Evolutionary conservation across 495 filamentous ascomycete genomes (phyloP), one percentile per base, ranked within the genome.

Genomic region (Aspergillus panamensis): DNA sequence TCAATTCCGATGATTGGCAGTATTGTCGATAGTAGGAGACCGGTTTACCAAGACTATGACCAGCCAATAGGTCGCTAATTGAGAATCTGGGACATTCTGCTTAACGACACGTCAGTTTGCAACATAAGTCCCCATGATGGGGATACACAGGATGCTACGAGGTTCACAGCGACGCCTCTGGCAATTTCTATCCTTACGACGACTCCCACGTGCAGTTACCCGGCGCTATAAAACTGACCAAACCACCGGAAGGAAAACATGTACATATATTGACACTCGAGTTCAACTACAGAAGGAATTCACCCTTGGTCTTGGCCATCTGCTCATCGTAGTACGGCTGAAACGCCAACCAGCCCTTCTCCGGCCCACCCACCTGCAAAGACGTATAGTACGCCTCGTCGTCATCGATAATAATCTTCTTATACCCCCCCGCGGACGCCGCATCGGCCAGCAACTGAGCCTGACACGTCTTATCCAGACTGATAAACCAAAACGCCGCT

Each of bases 401-500:
- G 12, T 79, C 72, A 17, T 70, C 67, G 54, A 81, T 79, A 40
- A 77, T 33, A 20, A 74, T 80, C 70, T 79, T 84, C 66, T 79
- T 70, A 57, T 76, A 67, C 3, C 79, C 76, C 5, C 68, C 72
- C 0, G 69, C 77, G 0, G 70, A 68, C 1, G 81, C 77, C 3
- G 80, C 79, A 62, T 84, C 81, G 0, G 77, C 82, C 8, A 85
- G 67, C 14, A 86, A 62, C 64, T 87, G 83, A 20, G 79, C 77
- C 37, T 85, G 82, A 62, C 83, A 85, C 2, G 77, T 79, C 62
- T 77, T 76, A 59, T 87, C 84, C 4, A 87, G 65, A 49, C 74
- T 78, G 25, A 85, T 70, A 62, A 87, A 85, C 75, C 82, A 83
- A 56, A 81, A 81, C 10, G 81, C 83, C 6, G 82, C 83, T 51